Evolutionary conservation across 441 rosid species (phyloP).

Genomic region (Jatropha multifida): DNA sequence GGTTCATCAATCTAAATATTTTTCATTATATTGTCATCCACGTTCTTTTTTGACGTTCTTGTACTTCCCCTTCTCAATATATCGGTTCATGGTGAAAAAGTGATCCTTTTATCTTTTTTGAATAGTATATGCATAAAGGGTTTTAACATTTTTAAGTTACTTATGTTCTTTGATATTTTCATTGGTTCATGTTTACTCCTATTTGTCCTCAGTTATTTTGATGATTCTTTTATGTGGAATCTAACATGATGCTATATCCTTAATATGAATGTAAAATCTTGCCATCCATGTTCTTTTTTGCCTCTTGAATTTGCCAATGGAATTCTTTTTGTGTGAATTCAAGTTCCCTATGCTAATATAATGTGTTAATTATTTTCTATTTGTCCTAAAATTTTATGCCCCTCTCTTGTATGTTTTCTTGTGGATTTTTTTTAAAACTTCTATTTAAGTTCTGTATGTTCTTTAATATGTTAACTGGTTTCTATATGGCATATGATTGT

Average conservation of each 20-base stretch:
- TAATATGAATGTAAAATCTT: not conserved
- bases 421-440: not conserved
- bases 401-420: not conserved
- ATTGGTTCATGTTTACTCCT: not conserved
- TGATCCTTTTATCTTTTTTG: not conserved
- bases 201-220: not conserved
- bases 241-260: not conserved
- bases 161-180: not conserved
- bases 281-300: not conserved
- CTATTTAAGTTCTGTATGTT: not conserved
- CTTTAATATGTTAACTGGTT: constrained; percentile 3
- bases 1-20: constrained; percentile 17
- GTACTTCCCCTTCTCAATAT: not conserved
- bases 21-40: not conserved
- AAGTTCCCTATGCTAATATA: not conserved
- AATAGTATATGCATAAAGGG: not conserved
- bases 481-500: constrained; percentile 19
- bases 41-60: not conserved
- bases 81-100: not conserved
- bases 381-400: not conserved
- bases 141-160: not conserved
- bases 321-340: not conserved
- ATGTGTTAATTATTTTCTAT: not conserved
- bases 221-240: constrained; percentile 2
- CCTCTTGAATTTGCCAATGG: not conserved